Base-by-base conservation (phyloP, 495 filamentous ascomycete species). In the Talaromyces proteolyticus region DNA sequence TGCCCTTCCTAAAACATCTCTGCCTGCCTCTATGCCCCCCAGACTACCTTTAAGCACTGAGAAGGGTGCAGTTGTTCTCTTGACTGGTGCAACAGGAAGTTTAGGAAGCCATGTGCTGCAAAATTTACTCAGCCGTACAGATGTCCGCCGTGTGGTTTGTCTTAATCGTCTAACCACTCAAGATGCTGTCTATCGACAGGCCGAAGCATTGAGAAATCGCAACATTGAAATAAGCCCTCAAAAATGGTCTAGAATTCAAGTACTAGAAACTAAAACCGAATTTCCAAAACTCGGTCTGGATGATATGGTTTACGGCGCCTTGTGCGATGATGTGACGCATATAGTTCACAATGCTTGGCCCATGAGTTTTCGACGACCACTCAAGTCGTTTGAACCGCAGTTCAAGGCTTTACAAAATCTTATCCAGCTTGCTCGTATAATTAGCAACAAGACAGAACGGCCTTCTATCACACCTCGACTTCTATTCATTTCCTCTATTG, bases 341-440 rank as follows among this genome's bases (percentile, higher is more conserved):
- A 63, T 74, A 29, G 36, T 74, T 0, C 70, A 74, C 47, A 57
- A 60, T 23, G 69, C 68, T 12, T 72, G 68, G 66, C 65, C 66
- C 0, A 68, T 74, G 61, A 62, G 62, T 50, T 67, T 66, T 53
- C 61, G 58, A 14, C 54, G 58, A 3, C 56, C 21, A 0, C 22
- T 72, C 2, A 20, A 49, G 0, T 64, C 58, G 0, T 70, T 72
- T 46, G 51, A 60, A 14, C 37, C 61, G 2, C 65, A 69, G 19
- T 58, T 72, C 25, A 42, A 63, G 14, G 40, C 48, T 2, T 43
- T 74, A 40, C 51, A 56, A 16, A 62, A 59, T 34, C 47, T 74
- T 6, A 41, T 72, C 1, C 36, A 52, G 12, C 51, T 69, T 3
- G 57, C 56, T 6, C 10, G 39, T 26, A 41, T 54, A 12, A 37